phyloP scores from a whole-genome alignment of 306 rosid genomes.

The Cucurbita maxima region DNA sequence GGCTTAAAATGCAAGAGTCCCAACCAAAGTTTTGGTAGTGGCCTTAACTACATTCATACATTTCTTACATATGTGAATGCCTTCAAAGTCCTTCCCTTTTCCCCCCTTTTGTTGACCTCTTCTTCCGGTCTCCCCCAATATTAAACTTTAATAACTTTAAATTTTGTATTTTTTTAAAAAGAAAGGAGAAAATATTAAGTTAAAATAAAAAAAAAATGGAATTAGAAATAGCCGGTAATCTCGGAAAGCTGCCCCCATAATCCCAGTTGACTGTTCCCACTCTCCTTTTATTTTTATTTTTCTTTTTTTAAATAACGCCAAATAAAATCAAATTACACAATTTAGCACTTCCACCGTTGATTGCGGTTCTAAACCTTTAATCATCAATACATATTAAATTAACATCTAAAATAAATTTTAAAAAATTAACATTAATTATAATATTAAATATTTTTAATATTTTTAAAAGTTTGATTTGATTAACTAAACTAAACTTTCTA shows the following conservation, averaged over 20 bases:
- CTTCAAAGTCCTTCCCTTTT: neutral
- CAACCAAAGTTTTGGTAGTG: too few relatives aligned
- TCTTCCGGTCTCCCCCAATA: neutral
- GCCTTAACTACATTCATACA: too few relatives aligned
- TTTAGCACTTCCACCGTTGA: constrained; percentile 3
- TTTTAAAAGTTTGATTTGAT: too few relatives aligned
- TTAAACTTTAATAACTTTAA: too few relatives aligned
- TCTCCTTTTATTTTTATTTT: neutral
- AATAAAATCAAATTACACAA: constrained; percentile 14
- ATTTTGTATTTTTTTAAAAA: too few relatives aligned
- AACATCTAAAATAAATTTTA: too few relatives aligned
- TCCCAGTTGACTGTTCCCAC: neutral
- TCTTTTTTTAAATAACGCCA: neutral
- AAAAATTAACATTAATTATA: too few relatives aligned
- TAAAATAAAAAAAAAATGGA: too few relatives aligned
- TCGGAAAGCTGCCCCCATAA: neutral
- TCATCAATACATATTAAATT: too few relatives aligned
- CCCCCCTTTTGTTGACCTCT: neutral
- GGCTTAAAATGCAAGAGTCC: too few relatives aligned
- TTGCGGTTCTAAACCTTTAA: neutral
- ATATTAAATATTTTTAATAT: too few relatives aligned
- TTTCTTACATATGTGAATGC: neutral
- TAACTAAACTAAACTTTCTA: too few relatives aligned
- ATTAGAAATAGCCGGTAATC: neutral
- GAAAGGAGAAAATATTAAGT: neutral